Evolutionary conservation across 78 protist species (phyloP).

Genomic region (Thecamonas trahens): DNA sequence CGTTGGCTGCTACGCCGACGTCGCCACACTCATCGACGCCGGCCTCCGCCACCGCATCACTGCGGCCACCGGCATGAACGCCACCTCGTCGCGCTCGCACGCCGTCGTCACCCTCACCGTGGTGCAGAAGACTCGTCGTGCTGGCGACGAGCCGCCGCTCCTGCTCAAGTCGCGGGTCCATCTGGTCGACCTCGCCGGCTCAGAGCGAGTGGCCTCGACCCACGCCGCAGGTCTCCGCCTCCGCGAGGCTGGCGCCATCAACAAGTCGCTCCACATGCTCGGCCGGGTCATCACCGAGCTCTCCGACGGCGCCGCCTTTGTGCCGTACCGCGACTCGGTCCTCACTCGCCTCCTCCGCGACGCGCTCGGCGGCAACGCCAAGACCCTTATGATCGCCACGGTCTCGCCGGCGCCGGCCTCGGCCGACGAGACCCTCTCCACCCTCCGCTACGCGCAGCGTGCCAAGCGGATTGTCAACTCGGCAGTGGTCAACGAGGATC

Average conservation of each 20-base stretch:
- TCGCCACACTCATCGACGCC: slow-evolving; percentile 8
- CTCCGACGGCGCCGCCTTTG: background rate
- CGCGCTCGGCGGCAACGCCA: slow-evolving; percentile 35
- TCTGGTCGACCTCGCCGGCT: background rate
- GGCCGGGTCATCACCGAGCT: background rate
- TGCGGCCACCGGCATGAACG: slow-evolving; percentile 68
- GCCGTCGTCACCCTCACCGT: slow-evolving; percentile 33
- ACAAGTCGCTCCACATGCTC: background rate
- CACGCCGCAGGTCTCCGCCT: background rate
- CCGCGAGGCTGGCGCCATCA: background rate
- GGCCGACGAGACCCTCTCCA: slow-evolving; percentile 23
- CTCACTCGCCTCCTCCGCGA: slow-evolving; percentile 2
- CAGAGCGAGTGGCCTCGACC: background rate
- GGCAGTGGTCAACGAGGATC: slow-evolving; percentile 73
- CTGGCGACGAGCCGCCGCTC: background rate
- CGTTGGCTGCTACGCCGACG: slow-evolving; percentile 1
- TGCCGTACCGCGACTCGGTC: slow-evolving; percentile 1
- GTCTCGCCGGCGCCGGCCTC: background rate
- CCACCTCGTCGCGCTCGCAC: slow-evolving; percentile 50
- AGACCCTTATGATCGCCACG: slow-evolving; percentile 30
- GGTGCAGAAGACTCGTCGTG: background rate
- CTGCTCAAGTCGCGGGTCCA: background rate
- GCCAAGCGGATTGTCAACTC: slow-evolving; percentile 79
- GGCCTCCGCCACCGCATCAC: slow-evolving; percentile 32
- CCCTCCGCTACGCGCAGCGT: slow-evolving; percentile 28